Conservation (phyloP, 73 alveolate genomes). For the Tetrahymena elliotti region DNA sequence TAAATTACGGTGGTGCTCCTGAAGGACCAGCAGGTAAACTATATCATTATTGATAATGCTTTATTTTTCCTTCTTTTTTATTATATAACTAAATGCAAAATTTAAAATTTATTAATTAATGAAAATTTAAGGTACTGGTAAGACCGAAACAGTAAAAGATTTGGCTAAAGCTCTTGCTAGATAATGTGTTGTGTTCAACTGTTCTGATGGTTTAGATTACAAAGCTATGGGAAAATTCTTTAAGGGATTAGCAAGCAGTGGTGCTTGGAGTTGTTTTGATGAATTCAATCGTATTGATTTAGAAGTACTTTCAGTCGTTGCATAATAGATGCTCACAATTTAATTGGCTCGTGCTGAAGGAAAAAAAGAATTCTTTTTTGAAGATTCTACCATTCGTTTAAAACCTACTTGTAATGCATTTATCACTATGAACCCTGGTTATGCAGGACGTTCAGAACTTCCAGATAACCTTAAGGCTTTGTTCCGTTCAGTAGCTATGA, state of each 20-base stretch:
- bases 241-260: conserved; percentile 98
- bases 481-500: conserved; percentile 97
- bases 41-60: too few relatives aligned
- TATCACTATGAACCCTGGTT: conserved; percentile 98
- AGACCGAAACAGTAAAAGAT: conserved; percentile 99
- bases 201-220: conserved; percentile 96
- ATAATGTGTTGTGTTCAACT: conserved; percentile 91
- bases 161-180: conserved; percentile 93
- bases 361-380: conserved; percentile 82
- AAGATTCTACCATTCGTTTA: conserved; percentile 76
- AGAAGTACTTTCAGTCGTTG: conserved; percentile 90
- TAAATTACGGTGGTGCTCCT: conserved; percentile 95
- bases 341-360: conserved; percentile 83
- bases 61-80: too few relatives aligned
- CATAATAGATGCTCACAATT: conserved; percentile 72
- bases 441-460: conserved; percentile 95
- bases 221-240: conserved; percentile 98
- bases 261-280: conserved; percentile 99
- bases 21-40: conserved; percentile 97
- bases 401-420: conserved; percentile 89
- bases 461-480: conserved; percentile 95
- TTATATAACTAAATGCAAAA: too few relatives aligned
- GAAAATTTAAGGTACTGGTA: conserved; percentile 53
- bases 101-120: neutral
- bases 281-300: conserved; percentile 99